These are phyloP conservation scores for Ceratonia siliqua DNA, from an alignment of 306 rosid genomes.

Conservation along the genomic window DNA sequence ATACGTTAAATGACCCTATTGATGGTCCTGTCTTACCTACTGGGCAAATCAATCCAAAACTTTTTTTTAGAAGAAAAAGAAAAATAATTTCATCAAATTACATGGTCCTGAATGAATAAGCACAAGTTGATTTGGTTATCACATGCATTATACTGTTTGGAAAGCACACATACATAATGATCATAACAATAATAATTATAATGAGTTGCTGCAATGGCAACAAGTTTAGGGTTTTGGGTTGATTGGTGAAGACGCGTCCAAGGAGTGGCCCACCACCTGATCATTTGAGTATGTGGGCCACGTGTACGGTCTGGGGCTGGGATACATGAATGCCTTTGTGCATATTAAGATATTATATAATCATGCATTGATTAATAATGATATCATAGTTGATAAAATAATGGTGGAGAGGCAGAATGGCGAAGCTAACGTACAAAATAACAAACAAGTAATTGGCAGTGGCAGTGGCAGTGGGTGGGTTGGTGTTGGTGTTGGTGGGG, in stretches of 20 bases:
- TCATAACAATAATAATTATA: conserved; percentile 26
- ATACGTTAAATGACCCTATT: conserved; percentile 28
- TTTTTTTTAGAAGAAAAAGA: no score
- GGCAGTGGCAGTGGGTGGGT: conserved; percentile 16
- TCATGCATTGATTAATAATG: conserved; percentile 46
- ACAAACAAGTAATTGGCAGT: conserved; percentile 32
- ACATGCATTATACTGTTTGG: conserved; percentile 61
- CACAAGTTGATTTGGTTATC: conserved; percentile 38
- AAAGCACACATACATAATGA: conserved; percentile 32
- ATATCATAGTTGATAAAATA: conserved; percentile 31
- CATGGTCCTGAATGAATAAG: conserved; percentile 37
- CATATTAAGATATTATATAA: conserved; percentile 37
- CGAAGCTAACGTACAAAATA: conserved; percentile 40
- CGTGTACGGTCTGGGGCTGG: conserved; percentile 47
- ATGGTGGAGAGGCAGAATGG: conserved; percentile 24
- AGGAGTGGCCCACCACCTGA: conserved; percentile 36
- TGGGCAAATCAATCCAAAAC: conserved; percentile 30
- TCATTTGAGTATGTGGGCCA: conserved; percentile 55
- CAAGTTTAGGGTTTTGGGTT: conserved; percentile 35
- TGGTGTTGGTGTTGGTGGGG: conserved; percentile 32
- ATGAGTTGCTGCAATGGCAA: conserved; percentile 33
- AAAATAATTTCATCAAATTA: conserved; percentile 34
- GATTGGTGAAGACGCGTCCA: conserved; percentile 44
- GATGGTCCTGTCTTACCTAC: conserved; percentile 55
- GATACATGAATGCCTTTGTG: conserved; percentile 37